Evolutionary conservation across 208 protist genomes (phyloP).

Genomic region (Blastocrithidia nonstop): DNA sequence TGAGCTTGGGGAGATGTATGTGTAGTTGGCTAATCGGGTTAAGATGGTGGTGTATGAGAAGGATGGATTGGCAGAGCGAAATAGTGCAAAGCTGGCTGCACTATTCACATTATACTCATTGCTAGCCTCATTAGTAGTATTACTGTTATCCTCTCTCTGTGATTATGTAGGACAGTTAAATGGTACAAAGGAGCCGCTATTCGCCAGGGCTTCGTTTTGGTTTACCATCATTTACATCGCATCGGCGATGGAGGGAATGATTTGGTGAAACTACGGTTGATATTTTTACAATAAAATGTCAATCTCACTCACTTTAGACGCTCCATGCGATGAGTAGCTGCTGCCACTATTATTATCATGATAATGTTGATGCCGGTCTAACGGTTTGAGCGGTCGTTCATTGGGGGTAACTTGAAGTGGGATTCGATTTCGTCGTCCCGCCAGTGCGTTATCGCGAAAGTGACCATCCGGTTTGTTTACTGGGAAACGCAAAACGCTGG

Average conservation of each 20-base stretch:
- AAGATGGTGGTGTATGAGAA: constrained; percentile 15
- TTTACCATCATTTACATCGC: constrained; percentile 37
- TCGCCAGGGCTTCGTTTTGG: too few species aligned
- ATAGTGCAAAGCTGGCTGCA: constrained; percentile 12
- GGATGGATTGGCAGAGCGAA: constrained; percentile 9
- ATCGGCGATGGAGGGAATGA: constrained; percentile 52
- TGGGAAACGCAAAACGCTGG: constrained; percentile 20
- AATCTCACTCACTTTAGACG: constrained; percentile 25
- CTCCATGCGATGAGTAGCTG: background rate
- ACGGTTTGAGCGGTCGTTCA: constrained; percentile 35
- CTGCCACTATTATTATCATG: constrained; percentile 1
- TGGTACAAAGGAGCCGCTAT: too few species aligned
- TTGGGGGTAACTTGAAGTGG: constrained; percentile 43
- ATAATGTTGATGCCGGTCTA: background rate
- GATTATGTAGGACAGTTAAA: constrained; percentile 4
- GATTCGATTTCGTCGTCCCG: constrained; percentile 14
- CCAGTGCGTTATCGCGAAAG: constrained; percentile 15
- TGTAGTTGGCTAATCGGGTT: constrained; percentile 30
- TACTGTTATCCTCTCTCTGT: background rate
- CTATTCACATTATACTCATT: background rate
- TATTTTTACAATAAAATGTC: constrained; percentile 74
- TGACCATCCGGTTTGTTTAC: constrained; percentile 10
- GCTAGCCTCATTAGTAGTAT: constrained; percentile 6
- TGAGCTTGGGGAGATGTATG: constrained; percentile 70
- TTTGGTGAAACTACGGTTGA: constrained; percentile 59